Evolutionary conservation across 306 rosid species (phyloP).

Genomic region (Begonia masoniana): DNA sequence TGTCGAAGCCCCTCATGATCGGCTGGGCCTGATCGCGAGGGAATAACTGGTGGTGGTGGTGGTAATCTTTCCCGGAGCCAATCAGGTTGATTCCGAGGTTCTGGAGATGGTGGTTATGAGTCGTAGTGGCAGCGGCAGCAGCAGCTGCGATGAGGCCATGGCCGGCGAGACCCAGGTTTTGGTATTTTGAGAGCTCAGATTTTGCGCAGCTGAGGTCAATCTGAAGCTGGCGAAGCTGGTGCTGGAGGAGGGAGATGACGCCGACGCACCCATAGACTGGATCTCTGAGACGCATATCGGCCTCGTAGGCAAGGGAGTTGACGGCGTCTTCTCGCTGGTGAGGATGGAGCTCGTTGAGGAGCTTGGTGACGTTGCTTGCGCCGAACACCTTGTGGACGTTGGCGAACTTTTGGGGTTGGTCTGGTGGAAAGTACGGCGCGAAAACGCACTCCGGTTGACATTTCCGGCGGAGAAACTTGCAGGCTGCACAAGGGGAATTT

Average conservation of each 20-base stretch:
- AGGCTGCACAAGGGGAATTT: constrained; percentile 86
- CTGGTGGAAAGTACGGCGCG: constrained; percentile 94
- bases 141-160: constrained; percentile 36
- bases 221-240: constrained; percentile 87
- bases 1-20: constrained; percentile 24
- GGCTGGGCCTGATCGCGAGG: constrained; percentile 42
- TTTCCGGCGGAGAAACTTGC: constrained; percentile 86
- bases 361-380: constrained; percentile 85
- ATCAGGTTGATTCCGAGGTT: constrained; percentile 20
- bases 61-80: constrained; percentile 20
- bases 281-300: constrained; percentile 92
- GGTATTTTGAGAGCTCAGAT: constrained; percentile 78
- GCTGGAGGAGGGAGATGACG: constrained; percentile 87
- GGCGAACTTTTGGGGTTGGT: constrained; percentile 90
- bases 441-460: constrained; percentile 94
- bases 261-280: constrained; percentile 94
- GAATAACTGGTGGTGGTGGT: constrained; percentile 44
- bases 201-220: constrained; percentile 83
- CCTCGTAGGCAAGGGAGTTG: constrained; percentile 88
- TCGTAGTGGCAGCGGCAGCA: not conserved
- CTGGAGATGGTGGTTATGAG: constrained; percentile 13
- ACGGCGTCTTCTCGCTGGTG: constrained; percentile 94
- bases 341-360: constrained; percentile 83
- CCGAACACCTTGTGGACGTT: constrained; percentile 91
- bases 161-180: constrained; percentile 34